These are phyloP conservation scores for Torulaspora franciscae DNA, from an alignment of 805 yeast species.

Conservation along the genomic window DNA sequence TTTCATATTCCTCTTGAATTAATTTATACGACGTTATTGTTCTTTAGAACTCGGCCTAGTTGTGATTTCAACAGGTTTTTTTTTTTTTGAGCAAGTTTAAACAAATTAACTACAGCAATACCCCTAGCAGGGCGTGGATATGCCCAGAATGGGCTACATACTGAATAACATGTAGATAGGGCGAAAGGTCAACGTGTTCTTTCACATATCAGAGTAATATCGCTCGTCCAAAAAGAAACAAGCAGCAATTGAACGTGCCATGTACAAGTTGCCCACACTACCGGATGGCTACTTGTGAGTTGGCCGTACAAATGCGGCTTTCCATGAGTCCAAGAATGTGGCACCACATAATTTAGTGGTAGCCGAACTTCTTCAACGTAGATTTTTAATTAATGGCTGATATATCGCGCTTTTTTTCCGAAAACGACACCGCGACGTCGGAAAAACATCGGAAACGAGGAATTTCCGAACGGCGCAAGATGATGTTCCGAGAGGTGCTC, in stretches of 20 bases:
- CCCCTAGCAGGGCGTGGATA: slow-evolving; percentile 2
- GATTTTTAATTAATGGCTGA: no score
- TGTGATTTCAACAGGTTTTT: not conserved
- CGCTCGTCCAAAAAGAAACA: slow-evolving; percentile 7
- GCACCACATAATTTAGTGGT: not conserved
- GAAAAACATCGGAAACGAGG: not conserved
- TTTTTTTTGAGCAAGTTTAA: not conserved
- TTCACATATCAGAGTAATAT: not conserved
- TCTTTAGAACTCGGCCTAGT: not conserved
- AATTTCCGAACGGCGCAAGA: not conserved
- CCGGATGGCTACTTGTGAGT: not conserved
- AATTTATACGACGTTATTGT: slow-evolving; percentile 2
- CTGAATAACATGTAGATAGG: no score
- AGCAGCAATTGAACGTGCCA: not conserved
- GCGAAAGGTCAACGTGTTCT: not conserved
- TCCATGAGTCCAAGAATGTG: not conserved
- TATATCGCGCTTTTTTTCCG: slow-evolving; percentile 3
- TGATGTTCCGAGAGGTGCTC: not conserved
- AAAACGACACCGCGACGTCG: not conserved
- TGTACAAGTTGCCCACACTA: not conserved
- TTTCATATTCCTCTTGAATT: not conserved
- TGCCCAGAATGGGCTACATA: no score
- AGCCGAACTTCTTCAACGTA: not conserved
- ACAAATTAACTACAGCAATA: not conserved
- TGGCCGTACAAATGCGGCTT: not conserved